Percentiles rank a stretch among this genome's conserved stretches.
Evolutionary conservation across 441 rosid species (phyloP).

Genomic region (Monsonia emarginata): DNA sequence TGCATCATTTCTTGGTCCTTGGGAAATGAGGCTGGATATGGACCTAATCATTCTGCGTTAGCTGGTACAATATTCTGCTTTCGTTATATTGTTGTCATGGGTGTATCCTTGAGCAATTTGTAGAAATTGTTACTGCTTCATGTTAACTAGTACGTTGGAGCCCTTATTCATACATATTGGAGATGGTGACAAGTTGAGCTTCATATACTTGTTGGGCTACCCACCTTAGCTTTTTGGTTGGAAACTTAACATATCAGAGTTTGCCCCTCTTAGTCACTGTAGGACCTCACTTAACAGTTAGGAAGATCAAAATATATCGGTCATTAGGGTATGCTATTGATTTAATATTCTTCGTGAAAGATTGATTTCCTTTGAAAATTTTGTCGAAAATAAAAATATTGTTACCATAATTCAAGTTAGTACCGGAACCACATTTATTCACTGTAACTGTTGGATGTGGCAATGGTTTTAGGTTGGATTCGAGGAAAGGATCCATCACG

Average conservation of each 20-base stretch:
- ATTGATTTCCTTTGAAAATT: background rate
- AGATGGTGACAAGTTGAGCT: background rate
- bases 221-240: background rate
- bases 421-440: background rate
- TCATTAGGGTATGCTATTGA: background rate
- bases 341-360: background rate
- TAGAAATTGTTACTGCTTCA: conserved; percentile 1
- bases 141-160: background rate
- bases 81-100: conserved; percentile 1
- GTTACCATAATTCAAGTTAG: background rate
- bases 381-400: background rate
- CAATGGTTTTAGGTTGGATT: conserved; percentile 60
- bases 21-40: conserved; percentile 89
- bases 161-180: background rate
- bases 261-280: background rate
- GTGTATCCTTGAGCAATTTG: conserved; percentile 6
- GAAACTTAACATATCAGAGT: background rate
- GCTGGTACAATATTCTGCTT: conserved; percentile 50
- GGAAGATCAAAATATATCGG: background rate
- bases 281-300: background rate
- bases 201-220: background rate
- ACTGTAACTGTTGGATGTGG: conserved; percentile 15
- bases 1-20: conserved; percentile 91
- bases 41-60: conserved; percentile 93
- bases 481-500: conserved; percentile 78